A percentile compares a stretch with the other conserved stretches of the same genome.
Conservation (phyloP, 805 yeast species). For the Saccharomycopsis fibuligera region DNA sequence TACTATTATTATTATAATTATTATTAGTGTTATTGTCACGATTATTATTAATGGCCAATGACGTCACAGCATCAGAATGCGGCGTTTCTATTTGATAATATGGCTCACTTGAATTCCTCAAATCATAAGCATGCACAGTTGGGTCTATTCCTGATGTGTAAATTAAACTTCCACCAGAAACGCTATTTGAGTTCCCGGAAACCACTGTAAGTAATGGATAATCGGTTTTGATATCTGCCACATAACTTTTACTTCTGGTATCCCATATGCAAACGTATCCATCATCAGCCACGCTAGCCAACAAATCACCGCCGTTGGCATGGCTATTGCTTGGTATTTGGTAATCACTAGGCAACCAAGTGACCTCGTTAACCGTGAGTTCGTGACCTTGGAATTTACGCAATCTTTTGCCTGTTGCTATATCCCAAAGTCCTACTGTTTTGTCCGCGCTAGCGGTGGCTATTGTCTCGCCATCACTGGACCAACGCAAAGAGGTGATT, state of each 20-base stretch:
- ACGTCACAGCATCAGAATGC: constrained; percentile 50
- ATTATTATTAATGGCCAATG: constrained; percentile 41
- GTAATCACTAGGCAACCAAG: constrained; percentile 22
- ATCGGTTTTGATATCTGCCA: constrained; percentile 35
- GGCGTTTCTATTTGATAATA: constrained; percentile 40
- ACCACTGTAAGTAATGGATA: constrained; percentile 57
- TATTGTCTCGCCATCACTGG: constrained; percentile 35
- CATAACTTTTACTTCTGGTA: constrained; percentile 42
- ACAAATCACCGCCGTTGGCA: constrained; percentile 24
- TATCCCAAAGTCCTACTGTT: constrained; percentile 58
- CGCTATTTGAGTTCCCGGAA: constrained; percentile 33
- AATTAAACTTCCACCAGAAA: constrained; percentile 23
- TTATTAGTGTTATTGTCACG: no score
- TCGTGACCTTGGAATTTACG: constrained; percentile 50
- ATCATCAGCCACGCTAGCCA: constrained; percentile 61
- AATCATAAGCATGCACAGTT: constrained; percentile 51
- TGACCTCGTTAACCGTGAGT: constrained; percentile 51
- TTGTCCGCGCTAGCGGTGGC: constrained; percentile 56
- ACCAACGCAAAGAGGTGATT: constrained; percentile 55
- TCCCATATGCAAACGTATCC: constrained; percentile 63
- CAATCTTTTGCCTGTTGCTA: constrained; percentile 45
- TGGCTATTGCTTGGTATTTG: background rate
- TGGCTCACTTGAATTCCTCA: constrained; percentile 36
- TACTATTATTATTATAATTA: no score
- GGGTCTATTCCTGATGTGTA: constrained; percentile 69